Conservation (phyloP, 108 stramenopile species). For the Epithemia pelagica region DNA sequence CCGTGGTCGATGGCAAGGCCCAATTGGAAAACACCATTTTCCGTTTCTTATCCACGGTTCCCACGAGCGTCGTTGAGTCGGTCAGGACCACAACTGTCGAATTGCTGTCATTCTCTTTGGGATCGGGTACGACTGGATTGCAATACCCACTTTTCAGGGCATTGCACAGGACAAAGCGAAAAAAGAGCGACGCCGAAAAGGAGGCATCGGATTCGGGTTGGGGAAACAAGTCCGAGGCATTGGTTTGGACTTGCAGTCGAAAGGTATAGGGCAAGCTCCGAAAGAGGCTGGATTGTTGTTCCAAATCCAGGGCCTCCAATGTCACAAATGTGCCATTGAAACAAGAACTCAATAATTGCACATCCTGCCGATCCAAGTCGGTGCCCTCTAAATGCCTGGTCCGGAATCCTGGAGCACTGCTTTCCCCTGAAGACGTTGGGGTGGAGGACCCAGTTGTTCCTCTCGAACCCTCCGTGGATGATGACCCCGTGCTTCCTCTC, state of each 20-base stretch:
- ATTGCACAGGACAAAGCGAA: constrained; percentile 16
- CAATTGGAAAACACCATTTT: background rate
- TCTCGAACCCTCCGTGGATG: too few relatives aligned
- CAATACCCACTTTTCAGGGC: constrained; percentile 7
- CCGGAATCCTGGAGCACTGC: background rate
- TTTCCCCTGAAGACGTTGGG: too few relatives aligned
- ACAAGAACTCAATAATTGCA: background rate
- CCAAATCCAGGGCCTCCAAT: background rate
- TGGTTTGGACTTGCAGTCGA: background rate
- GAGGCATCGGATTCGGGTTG: background rate
- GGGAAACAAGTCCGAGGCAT: background rate
- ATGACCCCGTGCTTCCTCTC: too few relatives aligned
- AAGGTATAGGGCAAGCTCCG: background rate
- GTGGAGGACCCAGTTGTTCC: too few relatives aligned
- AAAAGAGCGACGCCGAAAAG: background rate
- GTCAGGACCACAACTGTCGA: background rate
- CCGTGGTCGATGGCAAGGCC: background rate
- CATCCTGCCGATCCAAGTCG: background rate
- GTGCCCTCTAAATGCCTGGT: background rate
- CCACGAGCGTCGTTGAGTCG: background rate
- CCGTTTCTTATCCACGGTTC: background rate
- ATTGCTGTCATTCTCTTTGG: background rate
- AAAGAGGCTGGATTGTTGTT: background rate
- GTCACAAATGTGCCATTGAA: constrained; percentile 3
- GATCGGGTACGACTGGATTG: constrained; percentile 1